A percentile compares a stretch with the other conserved stretches of the same genome.
phyloP scores from a whole-genome alignment of 441 rosid species.

The Theobroma grandiflorum region DNA sequence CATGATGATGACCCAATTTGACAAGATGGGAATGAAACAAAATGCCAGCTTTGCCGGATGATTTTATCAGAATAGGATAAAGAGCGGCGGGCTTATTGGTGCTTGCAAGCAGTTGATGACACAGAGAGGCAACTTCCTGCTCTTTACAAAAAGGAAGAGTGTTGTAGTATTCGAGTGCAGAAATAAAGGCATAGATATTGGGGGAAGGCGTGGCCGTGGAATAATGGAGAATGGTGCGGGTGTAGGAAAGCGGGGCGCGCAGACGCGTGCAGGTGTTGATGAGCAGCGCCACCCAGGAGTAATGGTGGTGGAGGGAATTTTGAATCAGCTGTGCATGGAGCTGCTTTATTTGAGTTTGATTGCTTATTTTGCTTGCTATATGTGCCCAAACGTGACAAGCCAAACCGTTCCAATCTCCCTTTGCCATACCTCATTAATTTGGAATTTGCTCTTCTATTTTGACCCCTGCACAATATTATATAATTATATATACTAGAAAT shows the following conservation, averaged over 20 bases:
- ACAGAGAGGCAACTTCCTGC: conserved; percentile 34
- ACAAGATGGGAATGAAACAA: conserved; percentile 44
- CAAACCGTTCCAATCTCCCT: no score
- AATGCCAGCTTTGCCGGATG: conserved; percentile 35
- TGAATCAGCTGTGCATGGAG: conserved; percentile 43
- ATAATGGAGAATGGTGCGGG: conserved; percentile 32
- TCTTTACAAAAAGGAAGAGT: conserved; percentile 28
- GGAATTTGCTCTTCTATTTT: no score
- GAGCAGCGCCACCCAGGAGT: conserved; percentile 39
- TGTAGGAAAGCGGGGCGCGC: conserved; percentile 37
- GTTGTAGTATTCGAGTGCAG: conserved; percentile 40
- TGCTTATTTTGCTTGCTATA: conserved; percentile 23
- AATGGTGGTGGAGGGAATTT: conserved; percentile 41
- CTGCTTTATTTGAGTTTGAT: conserved; percentile 35
- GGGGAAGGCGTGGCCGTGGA: conserved; percentile 30
- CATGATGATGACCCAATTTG: conserved; percentile 40
- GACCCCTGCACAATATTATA: no score
- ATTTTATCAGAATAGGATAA: conserved; percentile 45
- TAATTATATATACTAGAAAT: no score
- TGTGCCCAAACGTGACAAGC: conserved; percentile 32
- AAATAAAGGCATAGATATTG: background rate
- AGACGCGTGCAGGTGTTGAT: conserved; percentile 39
- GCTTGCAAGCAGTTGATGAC: conserved; percentile 26
- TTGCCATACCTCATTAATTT: no score
- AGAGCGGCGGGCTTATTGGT: conserved; percentile 34